A percentile compares a stretch with the other conserved stretches of the same genome.
Conservation (phyloP, 805 yeast species). For the Lachancea thermotolerans region DNA sequence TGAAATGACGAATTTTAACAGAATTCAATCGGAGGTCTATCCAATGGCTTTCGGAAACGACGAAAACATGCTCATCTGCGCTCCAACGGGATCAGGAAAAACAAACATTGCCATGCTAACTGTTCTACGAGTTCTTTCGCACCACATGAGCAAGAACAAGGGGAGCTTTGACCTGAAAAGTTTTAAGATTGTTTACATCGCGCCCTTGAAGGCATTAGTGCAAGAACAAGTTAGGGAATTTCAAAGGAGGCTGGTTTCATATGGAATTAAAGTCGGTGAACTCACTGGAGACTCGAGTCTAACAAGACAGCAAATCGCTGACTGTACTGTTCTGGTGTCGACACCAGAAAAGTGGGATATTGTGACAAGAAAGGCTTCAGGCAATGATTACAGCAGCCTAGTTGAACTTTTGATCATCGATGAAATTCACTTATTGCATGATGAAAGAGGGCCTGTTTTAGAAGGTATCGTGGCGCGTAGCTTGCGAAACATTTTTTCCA, state of each 20-base stretch:
- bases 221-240: conserved; percentile 92
- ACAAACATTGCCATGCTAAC: conserved; percentile 93
- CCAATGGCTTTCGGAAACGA: conserved; percentile 72
- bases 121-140: conserved; percentile 53
- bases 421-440: conserved; percentile 89
- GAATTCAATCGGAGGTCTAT: conserved; percentile 76
- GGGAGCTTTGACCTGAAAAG: conserved; percentile 47
- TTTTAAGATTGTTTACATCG: conserved; percentile 79
- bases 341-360: conserved; percentile 99
- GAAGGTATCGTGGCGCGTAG: conserved; percentile 83
- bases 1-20: conserved; percentile 63
- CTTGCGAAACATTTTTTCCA: conserved; percentile 36
- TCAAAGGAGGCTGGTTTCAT: conserved; percentile 54
- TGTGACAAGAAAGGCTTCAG: conserved; percentile 74
- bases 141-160: conserved; percentile 39
- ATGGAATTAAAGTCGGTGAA: conserved; percentile 72
- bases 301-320: conserved; percentile 64
- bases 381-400: conserved; percentile 53
- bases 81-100: conserved; percentile 99
- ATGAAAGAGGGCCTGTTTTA: conserved; percentile 89
- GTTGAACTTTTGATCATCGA: conserved; percentile 76
- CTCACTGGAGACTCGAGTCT: conserved; percentile 85
- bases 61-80: conserved; percentile 75
- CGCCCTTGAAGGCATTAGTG: conserved; percentile 90
- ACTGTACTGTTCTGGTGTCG: conserved; percentile 79